These are phyloP conservation scores for Ogataea methanolica DNA, from an alignment of 805 yeast species.

Conservation along the genomic window DNA sequence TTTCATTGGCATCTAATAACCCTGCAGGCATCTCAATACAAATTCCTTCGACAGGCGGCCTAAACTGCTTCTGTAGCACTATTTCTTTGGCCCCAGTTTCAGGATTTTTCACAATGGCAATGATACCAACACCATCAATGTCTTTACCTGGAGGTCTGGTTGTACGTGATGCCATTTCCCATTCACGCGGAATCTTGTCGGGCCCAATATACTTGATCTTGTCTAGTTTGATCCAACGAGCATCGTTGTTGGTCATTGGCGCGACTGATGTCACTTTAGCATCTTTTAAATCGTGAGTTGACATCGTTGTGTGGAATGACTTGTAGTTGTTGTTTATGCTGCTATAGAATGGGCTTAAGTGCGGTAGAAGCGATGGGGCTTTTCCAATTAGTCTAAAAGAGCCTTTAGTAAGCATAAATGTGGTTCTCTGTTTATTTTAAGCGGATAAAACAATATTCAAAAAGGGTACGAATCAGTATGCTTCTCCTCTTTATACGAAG, in stretches of 20 bases:
- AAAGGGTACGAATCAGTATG: no score
- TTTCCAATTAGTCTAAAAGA: no score
- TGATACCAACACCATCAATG: constrained; percentile 87
- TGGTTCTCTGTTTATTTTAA: no score
- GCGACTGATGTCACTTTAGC: constrained; percentile 28
- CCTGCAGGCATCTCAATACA: constrained; percentile 97
- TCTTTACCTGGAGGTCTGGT: constrained; percentile 62
- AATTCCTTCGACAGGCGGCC: constrained; percentile 88
- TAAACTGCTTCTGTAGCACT: constrained; percentile 80
- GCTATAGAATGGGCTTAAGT: no score
- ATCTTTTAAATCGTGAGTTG: constrained; percentile 14
- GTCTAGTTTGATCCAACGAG: constrained; percentile 65
- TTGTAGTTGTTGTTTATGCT: neutral
- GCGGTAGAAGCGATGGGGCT: no score
- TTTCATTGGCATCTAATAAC: constrained; percentile 77
- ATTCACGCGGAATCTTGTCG: constrained; percentile 60
- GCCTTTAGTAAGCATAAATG: no score
- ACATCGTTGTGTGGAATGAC: constrained; percentile 6
- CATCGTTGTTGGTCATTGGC: constrained; percentile 36
- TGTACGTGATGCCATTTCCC: constrained; percentile 88
- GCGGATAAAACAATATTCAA: no score
- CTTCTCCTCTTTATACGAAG: no score
- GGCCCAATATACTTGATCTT: constrained; percentile 73
- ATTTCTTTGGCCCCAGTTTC: constrained; percentile 31
- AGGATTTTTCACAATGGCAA: constrained; percentile 60